A percentile compares a stretch with the other conserved stretches of the same genome.
Evolutionary conservation across 352 stramenopile genomes (phyloP).

Genomic region (Phytophthora nicotianae): DNA sequence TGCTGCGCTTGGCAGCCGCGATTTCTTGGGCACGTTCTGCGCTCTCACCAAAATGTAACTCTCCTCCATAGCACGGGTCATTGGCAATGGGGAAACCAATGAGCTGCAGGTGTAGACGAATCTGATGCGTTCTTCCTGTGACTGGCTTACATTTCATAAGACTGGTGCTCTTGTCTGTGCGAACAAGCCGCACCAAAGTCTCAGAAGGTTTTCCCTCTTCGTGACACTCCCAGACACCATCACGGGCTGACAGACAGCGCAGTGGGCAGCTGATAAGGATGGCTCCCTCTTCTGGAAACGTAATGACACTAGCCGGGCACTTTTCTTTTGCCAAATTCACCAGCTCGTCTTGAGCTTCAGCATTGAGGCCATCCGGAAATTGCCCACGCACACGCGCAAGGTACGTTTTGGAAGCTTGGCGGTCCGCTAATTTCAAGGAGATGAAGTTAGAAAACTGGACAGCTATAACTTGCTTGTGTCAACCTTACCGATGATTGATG

Average conservation of each 20-base stretch:
- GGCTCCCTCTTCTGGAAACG: slow-evolving; percentile 51
- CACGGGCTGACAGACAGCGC: slow-evolving; percentile 77
- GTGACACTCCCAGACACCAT: slow-evolving; percentile 86
- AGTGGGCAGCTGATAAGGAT: slow-evolving; percentile 86
- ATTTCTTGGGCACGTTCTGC: slow-evolving; percentile 51
- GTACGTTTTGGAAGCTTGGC: slow-evolving; percentile 94
- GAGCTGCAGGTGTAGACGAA: slow-evolving; percentile 96
- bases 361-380: slow-evolving; percentile 72
- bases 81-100: slow-evolving; percentile 96
- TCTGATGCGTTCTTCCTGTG: slow-evolving; percentile 97
- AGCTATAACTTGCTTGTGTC: slow-evolving; percentile 1
- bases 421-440: slow-evolving; percentile 50
- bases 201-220: slow-evolving; percentile 79
- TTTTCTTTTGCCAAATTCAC: slow-evolving; percentile 42
- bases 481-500: slow-evolving; percentile 67
- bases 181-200: slow-evolving; percentile 74
- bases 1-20: slow-evolving; percentile 41
- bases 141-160: slow-evolving; percentile 93
- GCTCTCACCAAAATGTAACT: slow-evolving; percentile 91
- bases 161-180: slow-evolving; percentile 68
- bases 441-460: slow-evolving; percentile 4
- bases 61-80: slow-evolving; percentile 96
- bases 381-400: slow-evolving; percentile 91
- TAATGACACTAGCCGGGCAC: slow-evolving; percentile 55
- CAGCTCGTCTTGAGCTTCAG: slow-evolving; percentile 44